Percentiles rank a stretch among this genome's conserved stretches.
Evolutionary conservation across 805 yeast genomes (phyloP).

Genomic region (Ogataea angusta): DNA sequence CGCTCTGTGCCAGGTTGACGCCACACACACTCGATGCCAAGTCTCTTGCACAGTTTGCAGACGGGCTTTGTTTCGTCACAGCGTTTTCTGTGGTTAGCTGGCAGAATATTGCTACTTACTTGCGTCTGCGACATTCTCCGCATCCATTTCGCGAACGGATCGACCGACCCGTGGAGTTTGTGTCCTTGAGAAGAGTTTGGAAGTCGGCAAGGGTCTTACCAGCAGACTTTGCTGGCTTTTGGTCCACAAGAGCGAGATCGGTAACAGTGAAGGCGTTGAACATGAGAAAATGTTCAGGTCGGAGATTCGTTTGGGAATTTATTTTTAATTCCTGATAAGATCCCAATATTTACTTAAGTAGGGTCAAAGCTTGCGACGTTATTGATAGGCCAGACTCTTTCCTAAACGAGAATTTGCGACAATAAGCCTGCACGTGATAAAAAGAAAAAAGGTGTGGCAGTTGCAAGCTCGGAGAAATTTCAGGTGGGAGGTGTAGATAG

Average conservation of each 20-base stretch:
- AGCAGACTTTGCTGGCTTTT: background rate
- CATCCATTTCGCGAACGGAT: conserved; percentile 21
- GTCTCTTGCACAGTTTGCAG: conserved; percentile 38
- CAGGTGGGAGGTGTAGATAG: too few relatives aligned
- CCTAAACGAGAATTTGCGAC: background rate
- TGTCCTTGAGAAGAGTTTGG: conserved; percentile 8
- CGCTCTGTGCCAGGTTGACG: conserved; percentile 10
- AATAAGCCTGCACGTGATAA: background rate
- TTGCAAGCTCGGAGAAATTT: too few relatives aligned
- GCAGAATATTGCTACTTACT: conserved; percentile 7
- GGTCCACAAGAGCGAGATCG: conserved; percentile 5
- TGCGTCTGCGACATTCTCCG: conserved; percentile 17
- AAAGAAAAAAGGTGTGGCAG: too few relatives aligned
- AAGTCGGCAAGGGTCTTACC: background rate
- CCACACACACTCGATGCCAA: conserved; percentile 30
- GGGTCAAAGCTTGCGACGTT: background rate
- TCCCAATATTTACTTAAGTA: background rate
- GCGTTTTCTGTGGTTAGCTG: conserved; percentile 33
- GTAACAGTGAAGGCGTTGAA: conserved; percentile 7
- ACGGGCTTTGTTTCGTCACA: conserved; percentile 43
- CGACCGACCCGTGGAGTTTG: conserved; percentile 10
- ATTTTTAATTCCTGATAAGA: background rate
- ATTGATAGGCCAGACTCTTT: background rate
- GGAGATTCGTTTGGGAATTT: background rate
- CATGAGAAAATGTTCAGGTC: background rate